Evolutionary conservation across 2,329 filamentous ascomycete genomes (phyloP).

Genomic region (Penicillium sp.): DNA sequence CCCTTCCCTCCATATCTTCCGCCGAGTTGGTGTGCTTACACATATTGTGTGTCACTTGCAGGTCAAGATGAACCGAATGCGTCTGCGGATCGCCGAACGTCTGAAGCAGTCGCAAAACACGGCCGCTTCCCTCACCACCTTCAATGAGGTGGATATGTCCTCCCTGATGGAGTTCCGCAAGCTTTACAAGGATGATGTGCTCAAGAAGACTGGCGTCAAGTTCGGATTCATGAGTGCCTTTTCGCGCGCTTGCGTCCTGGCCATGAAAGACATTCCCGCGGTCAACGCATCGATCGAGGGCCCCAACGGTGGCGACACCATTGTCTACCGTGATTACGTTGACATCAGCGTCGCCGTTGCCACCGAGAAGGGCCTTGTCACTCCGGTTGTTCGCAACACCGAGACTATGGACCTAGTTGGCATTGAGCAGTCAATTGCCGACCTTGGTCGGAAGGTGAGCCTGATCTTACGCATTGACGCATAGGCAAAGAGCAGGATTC

Average conservation of each 20-base stretch:
- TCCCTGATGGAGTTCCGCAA: conserved; percentile 95
- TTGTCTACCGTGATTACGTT: conserved; percentile 96
- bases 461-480: not conserved
- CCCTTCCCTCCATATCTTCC: not conserved
- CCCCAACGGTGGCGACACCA: conserved; percentile 88
- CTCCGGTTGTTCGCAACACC: conserved; percentile 89
- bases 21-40: not conserved
- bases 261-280: conserved; percentile 89
- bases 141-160: conserved; percentile 99
- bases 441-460: conserved; percentile 85
- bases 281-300: conserved; percentile 98
- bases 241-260: conserved; percentile 78
- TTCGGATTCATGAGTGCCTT: conserved; percentile 99
- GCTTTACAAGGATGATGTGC: conserved; percentile 89
- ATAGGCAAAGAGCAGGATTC: not conserved
- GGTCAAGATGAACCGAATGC: conserved; percentile 99
- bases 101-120: conserved; percentile 99
- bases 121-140: conserved; percentile 91
- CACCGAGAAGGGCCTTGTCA: conserved; percentile 95
- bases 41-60: conserved; percentile 32
- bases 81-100: conserved; percentile 90
- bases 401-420: conserved; percentile 81
- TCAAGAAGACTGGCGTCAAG: conserved; percentile 96
- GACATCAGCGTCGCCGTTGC: conserved; percentile 96
- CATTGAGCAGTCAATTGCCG: conserved; percentile 86